These are phyloP conservation scores for Porphyrellus sp. DNA, from an alignment of 1,284 basidiomycete genomes.

Conservation along the genomic window DNA sequence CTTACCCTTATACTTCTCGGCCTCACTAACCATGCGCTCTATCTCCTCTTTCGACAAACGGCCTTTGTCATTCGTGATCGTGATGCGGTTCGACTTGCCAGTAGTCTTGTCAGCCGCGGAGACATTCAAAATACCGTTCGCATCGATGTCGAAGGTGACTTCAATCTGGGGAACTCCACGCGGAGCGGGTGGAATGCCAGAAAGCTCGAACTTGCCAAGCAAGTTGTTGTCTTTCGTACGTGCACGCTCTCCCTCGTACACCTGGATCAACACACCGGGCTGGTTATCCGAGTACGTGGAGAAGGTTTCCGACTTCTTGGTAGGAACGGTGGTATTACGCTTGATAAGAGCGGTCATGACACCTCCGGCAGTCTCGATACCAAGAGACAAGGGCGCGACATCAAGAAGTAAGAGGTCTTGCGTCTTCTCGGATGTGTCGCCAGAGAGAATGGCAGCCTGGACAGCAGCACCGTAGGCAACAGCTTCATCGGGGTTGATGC, in stretches of 20 bases:
- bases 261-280: constrained; percentile 97
- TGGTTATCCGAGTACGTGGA: constrained; percentile 99
- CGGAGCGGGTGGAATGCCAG: constrained; percentile 89
- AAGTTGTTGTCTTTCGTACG: constrained; percentile 99
- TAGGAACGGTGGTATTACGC: constrained; percentile 98
- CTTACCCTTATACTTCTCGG: constrained; percentile 87
- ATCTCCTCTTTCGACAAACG: constrained; percentile 98
- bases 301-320: constrained; percentile 99
- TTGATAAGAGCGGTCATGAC: constrained; percentile 98
- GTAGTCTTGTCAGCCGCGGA: constrained; percentile 91
- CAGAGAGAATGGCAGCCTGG: constrained; percentile 97
- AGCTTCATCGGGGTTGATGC: constrained; percentile 99
- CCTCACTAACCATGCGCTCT: constrained; percentile 93
- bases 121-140: constrained; percentile 90
- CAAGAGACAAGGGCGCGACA: constrained; percentile 93
- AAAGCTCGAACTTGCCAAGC: constrained; percentile 95
- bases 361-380: constrained; percentile 99
- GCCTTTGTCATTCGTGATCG: constrained; percentile 98
- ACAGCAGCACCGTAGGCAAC: constrained; percentile 99
- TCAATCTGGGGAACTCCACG: constrained; percentile 95
- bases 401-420: constrained; percentile 97
- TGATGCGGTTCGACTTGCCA: constrained; percentile 94
- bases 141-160: constrained; percentile 93
- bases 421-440: constrained; percentile 97
- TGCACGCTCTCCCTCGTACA: constrained; percentile 98